Evolutionary conservation across 345 rosid genomes (phyloP).

Genomic region (Chamaenerion angustifolium): DNA sequence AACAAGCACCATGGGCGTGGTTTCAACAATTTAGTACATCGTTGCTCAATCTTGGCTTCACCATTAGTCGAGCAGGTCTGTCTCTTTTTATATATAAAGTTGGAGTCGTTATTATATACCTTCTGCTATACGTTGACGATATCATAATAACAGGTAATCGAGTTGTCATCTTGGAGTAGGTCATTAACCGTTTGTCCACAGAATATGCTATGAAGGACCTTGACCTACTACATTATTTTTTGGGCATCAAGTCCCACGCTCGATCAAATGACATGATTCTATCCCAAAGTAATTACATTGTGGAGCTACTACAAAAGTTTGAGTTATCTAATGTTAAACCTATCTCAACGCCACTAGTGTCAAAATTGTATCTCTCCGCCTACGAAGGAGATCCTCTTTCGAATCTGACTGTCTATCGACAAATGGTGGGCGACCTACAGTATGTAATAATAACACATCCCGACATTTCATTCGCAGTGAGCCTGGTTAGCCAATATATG

Average conservation of each 20-base stretch:
- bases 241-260: neutral
- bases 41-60: neutral
- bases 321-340: neutral
- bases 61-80: neutral
- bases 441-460: too few species aligned
- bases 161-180: neutral
- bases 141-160: neutral
- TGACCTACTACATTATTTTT: neutral
- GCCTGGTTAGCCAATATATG: too few species aligned
- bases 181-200: too few species aligned
- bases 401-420: too few species aligned
- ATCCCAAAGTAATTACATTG: neutral
- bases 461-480: too few species aligned
- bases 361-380: neutral
- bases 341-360: neutral
- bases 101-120: neutral
- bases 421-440: too few species aligned
- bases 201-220: constrained; percentile 4
- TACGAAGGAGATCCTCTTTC: neutral
- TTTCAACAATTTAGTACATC: neutral
- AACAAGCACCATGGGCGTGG: neutral
- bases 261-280: accelerated
- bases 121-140: neutral
- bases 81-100: neutral
- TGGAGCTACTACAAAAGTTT: too few species aligned